Evolutionary conservation across 1,139 yeast genomes (phyloP).

Genomic region (Pichia kudriavzevii): DNA sequence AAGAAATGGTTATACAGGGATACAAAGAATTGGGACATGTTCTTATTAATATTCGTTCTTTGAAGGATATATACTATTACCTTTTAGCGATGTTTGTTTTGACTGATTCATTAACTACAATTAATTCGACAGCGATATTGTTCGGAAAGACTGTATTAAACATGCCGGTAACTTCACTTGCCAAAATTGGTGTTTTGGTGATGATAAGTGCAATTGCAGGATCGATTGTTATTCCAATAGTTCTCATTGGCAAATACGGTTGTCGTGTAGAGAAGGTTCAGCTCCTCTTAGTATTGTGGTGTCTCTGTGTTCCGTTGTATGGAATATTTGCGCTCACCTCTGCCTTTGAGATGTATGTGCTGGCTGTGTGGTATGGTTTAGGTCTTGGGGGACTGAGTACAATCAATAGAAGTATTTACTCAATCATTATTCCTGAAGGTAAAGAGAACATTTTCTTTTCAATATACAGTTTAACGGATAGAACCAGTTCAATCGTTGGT

Average conservation of each 20-base stretch:
- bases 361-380: constrained; percentile 66
- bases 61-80: constrained; percentile 54
- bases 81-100: constrained; percentile 63
- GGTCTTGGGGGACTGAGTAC: constrained; percentile 64
- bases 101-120: constrained; percentile 64
- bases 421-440: constrained; percentile 59
- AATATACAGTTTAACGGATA: constrained; percentile 62
- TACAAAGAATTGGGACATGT: constrained; percentile 51
- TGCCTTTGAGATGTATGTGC: constrained; percentile 53
- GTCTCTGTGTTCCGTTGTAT: constrained; percentile 56
- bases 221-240: constrained; percentile 46
- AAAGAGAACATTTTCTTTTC: constrained; percentile 66
- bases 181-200: constrained; percentile 52
- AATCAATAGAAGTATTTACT: constrained; percentile 53
- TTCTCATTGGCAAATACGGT: constrained; percentile 35
- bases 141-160: constrained; percentile 59
- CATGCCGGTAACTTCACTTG: constrained; percentile 57
- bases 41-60: constrained; percentile 44
- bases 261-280: constrained; percentile 41
- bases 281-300: constrained; percentile 47
- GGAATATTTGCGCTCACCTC: constrained; percentile 47
- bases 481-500: constrained; percentile 64
- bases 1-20: constrained; percentile 31
- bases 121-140: constrained; percentile 63
- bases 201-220: constrained; percentile 59